These are phyloP conservation scores for Ophioceras dolichostomum DNA, from an alignment of 2,329 filamentous ascomycete genomes.

Conservation along the genomic window DNA sequence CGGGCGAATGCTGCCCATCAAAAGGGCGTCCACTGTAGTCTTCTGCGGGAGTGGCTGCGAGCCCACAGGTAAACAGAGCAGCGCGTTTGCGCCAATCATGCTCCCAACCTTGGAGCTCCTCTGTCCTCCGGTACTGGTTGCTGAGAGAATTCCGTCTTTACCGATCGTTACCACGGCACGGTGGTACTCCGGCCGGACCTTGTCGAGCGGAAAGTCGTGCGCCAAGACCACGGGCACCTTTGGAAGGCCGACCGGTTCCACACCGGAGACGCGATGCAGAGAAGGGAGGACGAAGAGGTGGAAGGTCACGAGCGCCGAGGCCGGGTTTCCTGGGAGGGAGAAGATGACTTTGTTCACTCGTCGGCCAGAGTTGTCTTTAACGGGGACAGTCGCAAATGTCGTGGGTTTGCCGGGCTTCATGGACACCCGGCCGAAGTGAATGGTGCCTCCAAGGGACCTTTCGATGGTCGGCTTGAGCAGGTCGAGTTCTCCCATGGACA, in stretches of 20 bases:
- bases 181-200: constrained; percentile 75
- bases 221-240: constrained; percentile 58
- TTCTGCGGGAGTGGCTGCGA: constrained; percentile 57
- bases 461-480: constrained; percentile 95
- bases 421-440: constrained; percentile 88
- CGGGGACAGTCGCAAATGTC: constrained; percentile 82
- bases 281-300: constrained; percentile 88
- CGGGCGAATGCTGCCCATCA: constrained; percentile 49
- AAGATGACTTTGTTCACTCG: constrained; percentile 64
- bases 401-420: constrained; percentile 99
- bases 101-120: constrained; percentile 84
- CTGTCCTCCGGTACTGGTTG: constrained; percentile 78
- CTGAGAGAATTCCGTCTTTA: constrained; percentile 56
- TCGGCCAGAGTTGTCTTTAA: constrained; percentile 41
- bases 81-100: constrained; percentile 74
- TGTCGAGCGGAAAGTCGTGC: constrained; percentile 64
- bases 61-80: constrained; percentile 62
- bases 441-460: constrained; percentile 74
- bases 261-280: constrained; percentile 64
- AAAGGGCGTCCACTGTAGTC: constrained; percentile 58
- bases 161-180: constrained; percentile 61
- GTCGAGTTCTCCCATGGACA: constrained; percentile 96
- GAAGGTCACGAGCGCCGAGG: constrained; percentile 83
- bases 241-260: constrained; percentile 56
- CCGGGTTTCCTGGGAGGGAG: constrained; percentile 86